These are phyloP conservation scores for Aspergillus taichungensis DNA, from an alignment of 495 filamentous ascomycete genomes.

Conservation along the genomic window DNA sequence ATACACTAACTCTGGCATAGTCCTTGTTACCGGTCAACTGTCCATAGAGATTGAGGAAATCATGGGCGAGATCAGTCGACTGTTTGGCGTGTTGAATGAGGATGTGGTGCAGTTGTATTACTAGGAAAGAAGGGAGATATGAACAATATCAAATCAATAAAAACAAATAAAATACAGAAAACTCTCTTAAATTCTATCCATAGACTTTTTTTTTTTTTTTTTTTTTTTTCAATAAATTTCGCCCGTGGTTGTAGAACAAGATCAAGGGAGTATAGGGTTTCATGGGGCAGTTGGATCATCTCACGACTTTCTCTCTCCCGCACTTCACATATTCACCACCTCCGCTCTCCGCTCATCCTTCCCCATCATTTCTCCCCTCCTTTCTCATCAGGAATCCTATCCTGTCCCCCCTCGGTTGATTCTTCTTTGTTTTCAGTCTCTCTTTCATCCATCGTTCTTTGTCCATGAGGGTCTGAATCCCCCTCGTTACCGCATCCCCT, in stretches of 20 bases:
- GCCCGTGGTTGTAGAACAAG: neutral
- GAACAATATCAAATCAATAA: neutral
- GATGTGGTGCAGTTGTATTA: constrained; percentile 62
- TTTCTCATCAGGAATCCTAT: too few relatives aligned
- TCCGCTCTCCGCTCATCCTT: too few relatives aligned
- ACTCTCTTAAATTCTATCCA: too few relatives aligned
- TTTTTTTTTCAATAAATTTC: neutral
- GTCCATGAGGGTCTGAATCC: too few relatives aligned
- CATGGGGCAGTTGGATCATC: neutral
- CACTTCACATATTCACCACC: too few relatives aligned
- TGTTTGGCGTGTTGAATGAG: constrained; percentile 70
- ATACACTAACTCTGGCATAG: constrained; percentile 14
- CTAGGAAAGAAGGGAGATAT: constrained; percentile 2
- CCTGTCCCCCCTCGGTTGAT: too few relatives aligned
- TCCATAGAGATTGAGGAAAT: constrained; percentile 42
- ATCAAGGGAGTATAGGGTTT: too few relatives aligned
- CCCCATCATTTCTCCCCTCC: too few relatives aligned
- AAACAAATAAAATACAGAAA: too few relatives aligned
- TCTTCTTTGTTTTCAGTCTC: neutral
- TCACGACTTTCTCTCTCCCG: too few relatives aligned
- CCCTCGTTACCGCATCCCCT: constrained; percentile 18
- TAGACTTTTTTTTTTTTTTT: neutral
- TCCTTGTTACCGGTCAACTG: constrained; percentile 46
- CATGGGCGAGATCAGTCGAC: constrained; percentile 38
- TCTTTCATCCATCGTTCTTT: too few relatives aligned